These are phyloP conservation scores for Zarea fungicola DNA, from an alignment of 2,329 filamentous ascomycete genomes.

Conservation along the genomic window DNA sequence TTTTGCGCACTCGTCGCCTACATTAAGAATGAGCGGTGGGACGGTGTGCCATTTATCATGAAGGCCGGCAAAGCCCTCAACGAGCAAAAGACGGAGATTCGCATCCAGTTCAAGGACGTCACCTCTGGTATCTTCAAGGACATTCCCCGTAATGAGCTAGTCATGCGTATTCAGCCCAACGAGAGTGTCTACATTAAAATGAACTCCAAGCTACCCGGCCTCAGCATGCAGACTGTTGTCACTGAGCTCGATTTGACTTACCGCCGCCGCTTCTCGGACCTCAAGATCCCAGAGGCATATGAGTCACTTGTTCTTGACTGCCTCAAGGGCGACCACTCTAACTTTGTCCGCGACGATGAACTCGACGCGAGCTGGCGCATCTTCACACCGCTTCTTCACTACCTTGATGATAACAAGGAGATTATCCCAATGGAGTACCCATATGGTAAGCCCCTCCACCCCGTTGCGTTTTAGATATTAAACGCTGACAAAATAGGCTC, in stretches of 20 bases:
- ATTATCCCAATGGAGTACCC: constrained; percentile 99
- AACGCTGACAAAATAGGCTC: constrained; percentile 60
- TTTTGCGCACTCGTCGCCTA: constrained; percentile 97
- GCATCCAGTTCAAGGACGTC: constrained; percentile 99
- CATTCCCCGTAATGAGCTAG: constrained; percentile 97
- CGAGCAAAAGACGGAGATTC: constrained; percentile 99
- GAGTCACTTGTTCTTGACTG: constrained; percentile 96
- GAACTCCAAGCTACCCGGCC: constrained; percentile 97
- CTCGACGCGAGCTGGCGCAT: constrained; percentile 97
- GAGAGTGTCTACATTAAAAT: constrained; percentile 99
- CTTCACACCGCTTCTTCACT: constrained; percentile 95
- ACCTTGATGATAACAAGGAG: constrained; percentile 98
- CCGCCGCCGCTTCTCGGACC: constrained; percentile 94
- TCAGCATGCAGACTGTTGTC: constrained; percentile 99
- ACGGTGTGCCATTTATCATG: constrained; percentile 97
- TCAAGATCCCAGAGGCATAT: constrained; percentile 99
- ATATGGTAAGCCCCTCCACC: constrained; percentile 64
- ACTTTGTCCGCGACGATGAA: constrained; percentile 97
- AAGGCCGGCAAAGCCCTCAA: constrained; percentile 99
- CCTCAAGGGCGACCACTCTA: constrained; percentile 98
- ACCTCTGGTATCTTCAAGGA: constrained; percentile 99
- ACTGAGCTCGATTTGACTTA: constrained; percentile 98
- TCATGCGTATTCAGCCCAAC: constrained; percentile 98
- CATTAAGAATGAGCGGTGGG: constrained; percentile 99
- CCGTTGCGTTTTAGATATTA: not conserved